phyloP scores from a whole-genome alignment of 1,139 yeast species.

The Yarrowia galli region DNA sequence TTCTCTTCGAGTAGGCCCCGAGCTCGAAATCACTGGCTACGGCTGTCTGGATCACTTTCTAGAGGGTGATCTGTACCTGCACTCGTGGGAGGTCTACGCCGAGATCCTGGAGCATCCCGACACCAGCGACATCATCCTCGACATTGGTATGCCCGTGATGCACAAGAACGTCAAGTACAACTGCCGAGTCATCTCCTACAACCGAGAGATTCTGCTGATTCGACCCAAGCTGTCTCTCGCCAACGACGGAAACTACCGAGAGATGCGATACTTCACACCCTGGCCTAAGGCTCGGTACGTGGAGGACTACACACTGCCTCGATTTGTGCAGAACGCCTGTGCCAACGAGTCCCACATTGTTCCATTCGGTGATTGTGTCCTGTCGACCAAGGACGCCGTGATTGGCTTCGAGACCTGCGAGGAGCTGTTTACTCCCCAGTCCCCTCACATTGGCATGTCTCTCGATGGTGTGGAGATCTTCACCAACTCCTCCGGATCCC shows the following conservation, averaged over 20 bases:
- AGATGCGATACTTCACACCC: slow-evolving; percentile 95
- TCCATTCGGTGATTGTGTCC: slow-evolving; percentile 87
- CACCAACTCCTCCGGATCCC: slow-evolving; percentile 95
- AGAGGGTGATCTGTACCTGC: slow-evolving; percentile 86
- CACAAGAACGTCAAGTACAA: slow-evolving; percentile 90
- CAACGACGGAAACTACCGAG: slow-evolving; percentile 96
- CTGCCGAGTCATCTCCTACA: slow-evolving; percentile 82
- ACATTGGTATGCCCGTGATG: slow-evolving; percentile 92
- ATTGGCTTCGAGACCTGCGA: slow-evolving; percentile 98
- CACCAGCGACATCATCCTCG: slow-evolving; percentile 79
- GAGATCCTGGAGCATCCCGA: slow-evolving; percentile 70
- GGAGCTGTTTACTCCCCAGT: slow-evolving; percentile 93
- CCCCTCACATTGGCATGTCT: slow-evolving; percentile 92
- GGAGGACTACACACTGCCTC: slow-evolving; percentile 77
- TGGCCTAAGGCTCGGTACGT: slow-evolving; percentile 82
- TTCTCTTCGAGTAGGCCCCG: slow-evolving; percentile 92
- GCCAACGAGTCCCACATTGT: slow-evolving; percentile 53
- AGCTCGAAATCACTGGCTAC: slow-evolving; percentile 85
- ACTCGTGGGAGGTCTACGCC: slow-evolving; percentile 93
- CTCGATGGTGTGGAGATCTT: slow-evolving; percentile 95
- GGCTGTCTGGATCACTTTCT: slow-evolving; percentile 96
- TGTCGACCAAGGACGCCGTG: slow-evolving; percentile 82
- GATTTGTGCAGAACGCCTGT: slow-evolving; percentile 60
- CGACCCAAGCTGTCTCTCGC: slow-evolving; percentile 94
- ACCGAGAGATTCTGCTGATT: slow-evolving; percentile 79